Base-by-base conservation (phyloP, 805 yeast species). In the Cyberlindnera americana region DNA sequence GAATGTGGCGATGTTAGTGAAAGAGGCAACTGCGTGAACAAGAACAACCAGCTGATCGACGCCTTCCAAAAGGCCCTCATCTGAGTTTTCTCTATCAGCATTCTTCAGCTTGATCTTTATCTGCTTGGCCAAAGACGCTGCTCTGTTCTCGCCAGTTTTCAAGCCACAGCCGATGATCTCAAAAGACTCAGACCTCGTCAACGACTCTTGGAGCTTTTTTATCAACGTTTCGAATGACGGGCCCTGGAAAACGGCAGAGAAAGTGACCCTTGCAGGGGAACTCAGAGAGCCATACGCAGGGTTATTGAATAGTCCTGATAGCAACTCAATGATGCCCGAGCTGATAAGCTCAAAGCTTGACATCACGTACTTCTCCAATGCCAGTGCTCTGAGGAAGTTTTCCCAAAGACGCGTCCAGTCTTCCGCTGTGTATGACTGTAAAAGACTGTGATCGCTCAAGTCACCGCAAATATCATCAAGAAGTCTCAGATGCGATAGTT, bases 331-430 rank as follows among this genome's bases (percentile, higher is more conserved):
- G 6, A 85, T 57, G 0, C 89, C 89, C 2, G 89, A 83, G 3
- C 83, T 72, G 6, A 80, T 69, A 24, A 89, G 64, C 56, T 88
- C 95, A 62, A 79, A 86, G 43, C 90, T 81, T 0, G 95, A 85
- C 5, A 83, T 64, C 6, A 50, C 46, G 28, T 46, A 53, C 8
- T 43, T 39, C 1, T 56, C 54, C 15, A 46, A 49, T 13, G 67
- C 64, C 19, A 74, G 50, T 1, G 66, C 55, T 5, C 44, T 38
- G 11, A 59, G 60, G 5, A 78, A 57, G 30, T 56, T 53, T 3
- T 53, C 31, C 78, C 81, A 70, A 7, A 67, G 13, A 3, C 37
- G 37, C 2, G 39, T 21, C 67, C 69, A 60, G 3, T 55, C 52
- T 2, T 64, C 58, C n/a, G 42, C 49, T 1, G 64, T 33, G 17